Evolutionary conservation across 768 basidiomycete species (phyloP).

Genomic region (Tremella yokohamensis): DNA sequence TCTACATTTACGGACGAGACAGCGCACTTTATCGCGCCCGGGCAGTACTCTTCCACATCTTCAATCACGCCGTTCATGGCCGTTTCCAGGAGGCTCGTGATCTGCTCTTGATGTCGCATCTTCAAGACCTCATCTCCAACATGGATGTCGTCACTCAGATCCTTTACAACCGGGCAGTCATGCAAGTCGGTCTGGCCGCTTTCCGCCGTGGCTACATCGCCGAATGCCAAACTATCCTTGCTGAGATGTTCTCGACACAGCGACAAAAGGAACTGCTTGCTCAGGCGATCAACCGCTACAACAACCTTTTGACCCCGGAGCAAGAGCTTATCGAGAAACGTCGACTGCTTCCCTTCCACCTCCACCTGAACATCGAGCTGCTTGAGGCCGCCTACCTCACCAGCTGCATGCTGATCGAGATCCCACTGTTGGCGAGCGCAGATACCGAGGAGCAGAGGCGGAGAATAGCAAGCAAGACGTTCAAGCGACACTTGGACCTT

Average conservation of each 20-base stretch:
- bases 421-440: slow-evolving; percentile 87
- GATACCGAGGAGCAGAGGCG: slow-evolving; percentile 91
- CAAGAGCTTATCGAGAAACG: slow-evolving; percentile 96
- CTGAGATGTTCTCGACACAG: slow-evolving; percentile 94
- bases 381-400: slow-evolving; percentile 96
- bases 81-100: slow-evolving; percentile 95
- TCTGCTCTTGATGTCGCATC: slow-evolving; percentile 97
- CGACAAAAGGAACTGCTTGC: slow-evolving; percentile 95
- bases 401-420: slow-evolving; percentile 97
- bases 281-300: slow-evolving; percentile 90
- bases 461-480: slow-evolving; percentile 92
- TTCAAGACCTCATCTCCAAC: slow-evolving; percentile 92
- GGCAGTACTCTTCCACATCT: slow-evolving; percentile 96
- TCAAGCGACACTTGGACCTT: slow-evolving; percentile 89
- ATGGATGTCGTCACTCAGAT: slow-evolving; percentile 97
- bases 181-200: slow-evolving; percentile 93
- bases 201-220: slow-evolving; percentile 92
- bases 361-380: slow-evolving; percentile 98
- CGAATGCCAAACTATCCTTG: slow-evolving; percentile 85
- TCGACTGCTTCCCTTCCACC: slow-evolving; percentile 95
- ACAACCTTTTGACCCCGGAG: slow-evolving; percentile 69
- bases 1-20: slow-evolving; percentile 86
- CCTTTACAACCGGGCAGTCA: slow-evolving; percentile 93
- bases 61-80: slow-evolving; percentile 93
- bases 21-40: slow-evolving; percentile 90